Conservation (phyloP, 345 rosid genomes). For the rapeseed (Brassica napus) region Da-Ae NC_063438.1:26091001-26091500, state of each 20-base stretch:
- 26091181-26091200: neutral
- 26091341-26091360: conserved; percentile 99
- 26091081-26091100: conserved; percentile 86
- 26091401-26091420: no score
- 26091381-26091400: neutral
- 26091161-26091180: neutral
- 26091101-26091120: conserved; percentile 74
- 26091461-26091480: no score
- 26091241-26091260: conserved; percentile 68
- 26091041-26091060: conserved; percentile 69
- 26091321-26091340: conserved; percentile 99
- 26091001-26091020: conserved; percentile 95
- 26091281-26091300: conserved; percentile 95
- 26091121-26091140: conserved; percentile 45
- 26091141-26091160: neutral
- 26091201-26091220: conserved; percentile 65
- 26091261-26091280: conserved; percentile 95
- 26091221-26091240: conserved; percentile 88
- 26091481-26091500: neutral
- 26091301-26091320: conserved; percentile 95
- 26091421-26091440: no score
- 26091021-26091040: conserved; percentile 61
- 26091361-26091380: conserved; percentile 89
- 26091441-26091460: neutral
- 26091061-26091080: conserved; percentile 62